Percentiles rank a stretch among this genome's conserved stretches.
Conservation (phyloP, 2,329 filamentous ascomycete genomes). For the Chrysosphaeria jannelii region DNA sequence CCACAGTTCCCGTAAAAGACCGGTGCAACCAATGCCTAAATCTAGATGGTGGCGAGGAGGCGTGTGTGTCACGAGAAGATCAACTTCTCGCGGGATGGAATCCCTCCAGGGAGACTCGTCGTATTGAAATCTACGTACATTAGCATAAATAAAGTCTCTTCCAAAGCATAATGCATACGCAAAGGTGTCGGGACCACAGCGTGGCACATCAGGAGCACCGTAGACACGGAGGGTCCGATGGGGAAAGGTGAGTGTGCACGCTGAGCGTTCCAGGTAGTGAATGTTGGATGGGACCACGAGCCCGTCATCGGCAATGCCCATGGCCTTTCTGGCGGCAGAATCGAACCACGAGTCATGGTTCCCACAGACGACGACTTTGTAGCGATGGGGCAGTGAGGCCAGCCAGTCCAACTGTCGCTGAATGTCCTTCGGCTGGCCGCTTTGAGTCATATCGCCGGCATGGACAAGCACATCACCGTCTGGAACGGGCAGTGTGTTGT, state of each 20-base stretch:
- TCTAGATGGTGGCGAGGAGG: slow-evolving; percentile 50
- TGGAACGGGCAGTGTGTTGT: slow-evolving; percentile 28
- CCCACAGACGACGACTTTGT: slow-evolving; percentile 61
- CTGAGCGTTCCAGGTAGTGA: slow-evolving; percentile 44
- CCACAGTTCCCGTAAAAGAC: slow-evolving; percentile 42
- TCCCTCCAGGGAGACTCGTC: slow-evolving; percentile 39
- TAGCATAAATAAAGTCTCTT: too few relatives aligned
- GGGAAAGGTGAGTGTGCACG: slow-evolving; percentile 29
- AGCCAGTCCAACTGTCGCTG: slow-evolving; percentile 73
- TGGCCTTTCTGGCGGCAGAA: slow-evolving; percentile 22
- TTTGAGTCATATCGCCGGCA: slow-evolving; percentile 56
- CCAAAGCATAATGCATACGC: slow-evolving; percentile 12
- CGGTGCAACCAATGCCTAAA: slow-evolving; percentile 36
- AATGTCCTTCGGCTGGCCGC: slow-evolving; percentile 40
- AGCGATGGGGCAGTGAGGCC: slow-evolving; percentile 34
- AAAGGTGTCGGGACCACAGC: slow-evolving; percentile 38
- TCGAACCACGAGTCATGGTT: slow-evolving; percentile 84
- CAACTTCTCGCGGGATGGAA: slow-evolving; percentile 38
- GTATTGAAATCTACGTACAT: slow-evolving; percentile 72
- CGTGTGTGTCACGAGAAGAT: slow-evolving; percentile 56
- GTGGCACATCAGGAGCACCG: slow-evolving; percentile 54
- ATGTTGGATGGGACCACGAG: slow-evolving; percentile 33
- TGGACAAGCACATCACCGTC: slow-evolving; percentile 67
- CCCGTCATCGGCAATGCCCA: slow-evolving; percentile 19
- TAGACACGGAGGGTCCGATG: slow-evolving; percentile 38